Conservation (phyloP, 1,284 basidiomycete species). For the Fomitiporia mediterranea region DNA sequence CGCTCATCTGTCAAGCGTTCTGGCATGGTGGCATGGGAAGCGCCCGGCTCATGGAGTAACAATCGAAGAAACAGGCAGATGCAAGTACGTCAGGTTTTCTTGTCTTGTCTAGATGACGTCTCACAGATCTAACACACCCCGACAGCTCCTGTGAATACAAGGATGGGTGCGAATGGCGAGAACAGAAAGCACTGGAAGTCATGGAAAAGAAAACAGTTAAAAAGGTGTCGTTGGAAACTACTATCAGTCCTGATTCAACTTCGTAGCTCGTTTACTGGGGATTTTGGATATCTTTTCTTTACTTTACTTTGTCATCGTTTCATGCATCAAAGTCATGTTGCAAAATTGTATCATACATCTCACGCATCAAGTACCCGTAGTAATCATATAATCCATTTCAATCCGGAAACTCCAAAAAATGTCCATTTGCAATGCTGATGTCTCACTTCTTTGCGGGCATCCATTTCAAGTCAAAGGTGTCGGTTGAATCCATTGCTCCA, state of each 20-base stretch:
- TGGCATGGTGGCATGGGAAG: constrained; percentile 73
- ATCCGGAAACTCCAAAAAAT: neutral
- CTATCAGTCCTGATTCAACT: no score
- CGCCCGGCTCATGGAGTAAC: constrained; percentile 66
- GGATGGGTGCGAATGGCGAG: constrained; percentile 80
- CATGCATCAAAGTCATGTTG: no score
- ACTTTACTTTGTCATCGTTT: neutral
- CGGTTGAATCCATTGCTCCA: neutral
- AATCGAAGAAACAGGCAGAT: constrained; percentile 55
- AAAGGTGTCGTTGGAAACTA: no score
- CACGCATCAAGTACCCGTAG: neutral
- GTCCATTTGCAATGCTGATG: neutral
- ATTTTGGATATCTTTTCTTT: neutral
- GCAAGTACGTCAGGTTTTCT: constrained; percentile 48
- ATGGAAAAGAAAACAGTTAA: neutral
- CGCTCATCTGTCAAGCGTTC: constrained; percentile 47
- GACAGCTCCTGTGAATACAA: constrained; percentile 74
- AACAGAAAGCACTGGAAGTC: constrained; percentile 51
- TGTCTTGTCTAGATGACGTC: no score
- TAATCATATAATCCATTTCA: neutral
- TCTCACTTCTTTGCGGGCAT: neutral
- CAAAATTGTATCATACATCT: no score
- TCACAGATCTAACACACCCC: constrained; percentile 17
- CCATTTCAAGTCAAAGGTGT: neutral
- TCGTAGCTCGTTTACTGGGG: no score